Evolutionary conservation across 2,329 filamentous ascomycete genomes (phyloP), one percentile per base, ranked within the genome.

Genomic region (Celoporthe dispersa): DNA sequence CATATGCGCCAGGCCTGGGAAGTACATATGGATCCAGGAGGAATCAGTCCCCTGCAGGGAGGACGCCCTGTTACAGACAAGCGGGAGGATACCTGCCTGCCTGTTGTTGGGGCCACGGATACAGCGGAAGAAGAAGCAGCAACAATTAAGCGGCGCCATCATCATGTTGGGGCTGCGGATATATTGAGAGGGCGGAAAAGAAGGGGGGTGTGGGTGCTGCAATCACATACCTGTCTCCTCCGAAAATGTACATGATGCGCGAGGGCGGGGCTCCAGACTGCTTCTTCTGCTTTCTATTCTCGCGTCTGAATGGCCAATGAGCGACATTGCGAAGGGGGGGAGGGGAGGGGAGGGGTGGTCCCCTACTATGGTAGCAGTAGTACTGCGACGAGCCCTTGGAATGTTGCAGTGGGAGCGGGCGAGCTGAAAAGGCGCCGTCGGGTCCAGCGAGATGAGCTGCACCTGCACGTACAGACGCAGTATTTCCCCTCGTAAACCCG

Each of bases 161-260:
- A n/a, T n/a, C n/a, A n/a, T n/a, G n/a, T n/a, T n/a, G n/a, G n/a
- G n/a, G n/a, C n/a, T n/a, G n/a, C n/a, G 22, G 22, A n/a, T 19
- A 11, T 44, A n/a, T n/a, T n/a, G 44, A 48, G n/a, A 48, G 6
- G 11, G 7, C 22, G 22, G 7, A n/a, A 8, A 9, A n/a, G 44
- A 2, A 1, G 19, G 37, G 37, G 37, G 2, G 44, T 48, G 44
- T 41, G 39, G 60, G 59, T 28, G 44, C n/a, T 25, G 37, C 39
- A n/a, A 25, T 25, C 39, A 55, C 71, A 66, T 65, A 72, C 71
- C 53, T 72, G 69, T 72, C 67, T 59, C 69, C 67, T 68, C 71
- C 71, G 59, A 72, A 72, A 62, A 72, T 66, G 66, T 72, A 71
- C 66, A 66, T 70, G 67, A 28, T 28, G 66, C 5, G 44, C 14